Evolutionary conservation across 1,139 yeast genomes (phyloP), one percentile per base, ranked within the genome.

Genomic region (Yamadazyma atmosphaerica): DNA sequence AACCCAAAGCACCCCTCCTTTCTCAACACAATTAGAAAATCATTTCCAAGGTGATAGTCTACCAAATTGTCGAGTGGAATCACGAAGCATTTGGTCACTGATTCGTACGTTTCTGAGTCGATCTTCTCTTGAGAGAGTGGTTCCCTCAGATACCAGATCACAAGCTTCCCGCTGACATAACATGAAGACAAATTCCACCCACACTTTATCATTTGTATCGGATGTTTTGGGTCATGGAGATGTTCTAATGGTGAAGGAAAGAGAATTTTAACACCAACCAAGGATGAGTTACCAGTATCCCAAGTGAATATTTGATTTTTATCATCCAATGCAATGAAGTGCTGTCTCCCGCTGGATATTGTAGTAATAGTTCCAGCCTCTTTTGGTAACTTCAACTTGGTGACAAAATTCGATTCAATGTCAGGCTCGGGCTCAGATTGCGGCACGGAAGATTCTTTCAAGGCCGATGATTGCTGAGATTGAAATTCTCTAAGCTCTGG

Each of bases 141-240:
- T 1, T 57, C 61, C 39, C 87, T 64, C 2, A 65, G 52, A 34
- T 64, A 72, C 92, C 92, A 85, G 12, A 79, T 71, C 0, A 80
- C 68, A 29, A 86, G 56, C 0, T 90, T 90, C 4, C 63, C 65
- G 17, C 65, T 65, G 2, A 81, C 61, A 36, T 71, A 68, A 22
- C 79, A 78, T 23, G 79, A 77, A 36, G 79, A 76, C 15, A 74
- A 61, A 41, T 77, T 72, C 94, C 94, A 86, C 0, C 94, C 95
- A 19, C 88, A 83, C 15, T 71, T 68, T 9, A 82, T 72, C 50
- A 75, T 79, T 32, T 64, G 46, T 4, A 79, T 65, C 6, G 33
- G 30, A 10, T 32, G 21, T 7, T 12, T 12, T 16, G 27, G 13
- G 11, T 32, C 33, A 11, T 47, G 33, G 12, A 28, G 12, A 16